Evolutionary conservation across 2,329 filamentous ascomycete species (phyloP).

Genomic region (Chrysoporthe deuterocubensis): DNA sequence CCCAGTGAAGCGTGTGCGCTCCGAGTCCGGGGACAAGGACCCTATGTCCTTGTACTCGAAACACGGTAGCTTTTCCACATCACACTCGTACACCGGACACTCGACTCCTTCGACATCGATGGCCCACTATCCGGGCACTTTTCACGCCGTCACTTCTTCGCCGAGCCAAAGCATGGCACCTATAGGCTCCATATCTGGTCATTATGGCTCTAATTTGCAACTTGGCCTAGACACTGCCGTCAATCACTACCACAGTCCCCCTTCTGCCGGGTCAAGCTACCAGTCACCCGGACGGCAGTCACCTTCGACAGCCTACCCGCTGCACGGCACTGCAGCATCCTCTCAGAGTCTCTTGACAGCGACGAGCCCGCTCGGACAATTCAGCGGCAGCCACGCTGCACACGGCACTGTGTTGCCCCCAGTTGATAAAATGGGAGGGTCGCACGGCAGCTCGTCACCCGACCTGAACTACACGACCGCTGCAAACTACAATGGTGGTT

Average conservation of each 20-base stretch:
- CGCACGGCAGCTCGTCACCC: constrained; percentile 24
- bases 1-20: constrained; percentile 26
- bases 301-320: constrained; percentile 24
- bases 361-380: constrained; percentile 25
- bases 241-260: constrained; percentile 25
- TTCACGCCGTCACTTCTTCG: constrained; percentile 27
- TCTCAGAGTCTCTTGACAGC: constrained; percentile 23
- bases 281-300: constrained; percentile 28
- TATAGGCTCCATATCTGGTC: constrained; percentile 24
- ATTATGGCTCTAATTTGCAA: constrained; percentile 18
- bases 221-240: constrained; percentile 27
- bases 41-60: constrained; percentile 20
- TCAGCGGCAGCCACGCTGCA: constrained; percentile 24
- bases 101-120: constrained; percentile 25
- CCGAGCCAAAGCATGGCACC: constrained; percentile 24
- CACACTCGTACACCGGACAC: constrained; percentile 25
- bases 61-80: constrained; percentile 25
- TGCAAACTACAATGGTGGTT: constrained; percentile 21
- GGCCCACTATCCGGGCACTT: constrained; percentile 18
- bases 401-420: constrained; percentile 22
- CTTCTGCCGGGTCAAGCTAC: constrained; percentile 28
- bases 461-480: constrained; percentile 29
- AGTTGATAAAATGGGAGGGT: constrained; percentile 22
- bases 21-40: constrained; percentile 24
- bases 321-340: constrained; percentile 14